phyloP scores from a whole-genome alignment of 1,284 basidiomycete species.

The Entoloma clypeatum region DNA sequence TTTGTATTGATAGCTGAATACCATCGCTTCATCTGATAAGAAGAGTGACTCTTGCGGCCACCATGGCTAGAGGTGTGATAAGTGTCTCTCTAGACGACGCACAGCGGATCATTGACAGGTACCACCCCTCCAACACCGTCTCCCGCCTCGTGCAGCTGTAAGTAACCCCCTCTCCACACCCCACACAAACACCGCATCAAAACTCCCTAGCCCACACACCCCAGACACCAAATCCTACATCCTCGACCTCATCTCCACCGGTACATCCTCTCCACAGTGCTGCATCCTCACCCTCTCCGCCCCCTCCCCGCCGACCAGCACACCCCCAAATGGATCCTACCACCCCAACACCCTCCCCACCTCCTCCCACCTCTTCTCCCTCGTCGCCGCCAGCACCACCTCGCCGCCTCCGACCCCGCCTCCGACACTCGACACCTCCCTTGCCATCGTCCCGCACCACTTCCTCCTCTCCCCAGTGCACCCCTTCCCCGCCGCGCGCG shows the following conservation, averaged over 20 bases:
- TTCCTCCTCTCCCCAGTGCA: constrained; percentile 39
- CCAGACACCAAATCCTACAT: constrained; percentile 32
- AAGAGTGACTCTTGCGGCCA: too few relatives aligned
- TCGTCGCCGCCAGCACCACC: constrained; percentile 35
- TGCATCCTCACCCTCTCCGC: constrained; percentile 35
- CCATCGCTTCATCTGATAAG: too few relatives aligned
- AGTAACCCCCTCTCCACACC: neutral
- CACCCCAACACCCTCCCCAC: constrained; percentile 32
- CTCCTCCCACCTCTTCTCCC: constrained; percentile 30
- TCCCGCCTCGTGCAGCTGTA: constrained; percentile 25
- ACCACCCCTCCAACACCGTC: constrained; percentile 20
- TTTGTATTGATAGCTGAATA: too few relatives aligned
- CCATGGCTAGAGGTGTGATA: neutral
- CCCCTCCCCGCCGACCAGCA: constrained; percentile 15
- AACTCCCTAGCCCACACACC: constrained; percentile 26
- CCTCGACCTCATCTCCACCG: constrained; percentile 28
- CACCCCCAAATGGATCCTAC: constrained; percentile 16
- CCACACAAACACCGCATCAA: neutral
- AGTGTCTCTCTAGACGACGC: constrained; percentile 24
- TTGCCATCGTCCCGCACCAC: constrained; percentile 34
- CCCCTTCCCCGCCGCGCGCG: constrained; percentile 28
- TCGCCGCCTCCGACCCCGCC: constrained; percentile 36
- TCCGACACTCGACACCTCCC: constrained; percentile 38
- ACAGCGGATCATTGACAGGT: constrained; percentile 25
- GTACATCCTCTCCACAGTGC: constrained; percentile 18